Percentiles rank a stretch among this genome's conserved stretches.
Evolutionary conservation across 129 eudicot genomes (phyloP).

Genomic region (Solidago caesia): DNA sequence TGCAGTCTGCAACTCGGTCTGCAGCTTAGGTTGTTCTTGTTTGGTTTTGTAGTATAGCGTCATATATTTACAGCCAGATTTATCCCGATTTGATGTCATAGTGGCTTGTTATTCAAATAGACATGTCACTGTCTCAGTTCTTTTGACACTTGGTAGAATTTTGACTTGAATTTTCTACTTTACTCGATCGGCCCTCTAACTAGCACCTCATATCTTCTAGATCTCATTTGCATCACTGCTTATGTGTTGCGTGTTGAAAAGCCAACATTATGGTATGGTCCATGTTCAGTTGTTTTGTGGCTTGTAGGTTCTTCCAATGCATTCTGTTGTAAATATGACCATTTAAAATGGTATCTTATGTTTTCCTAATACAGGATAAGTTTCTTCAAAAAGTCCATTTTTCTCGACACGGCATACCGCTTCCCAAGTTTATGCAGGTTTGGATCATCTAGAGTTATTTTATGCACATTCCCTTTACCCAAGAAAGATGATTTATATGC

Average conservation of each 20-base stretch:
- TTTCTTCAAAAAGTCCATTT: conserved; percentile 91
- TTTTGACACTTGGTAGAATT: neutral
- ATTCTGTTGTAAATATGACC: neutral
- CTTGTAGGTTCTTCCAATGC: neutral
- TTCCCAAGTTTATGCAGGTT: conserved; percentile 89
- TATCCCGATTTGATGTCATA: neutral
- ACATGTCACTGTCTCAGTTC: neutral
- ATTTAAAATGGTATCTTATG: neutral
- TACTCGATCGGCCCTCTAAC: conserved; percentile 1
- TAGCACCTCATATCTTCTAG: neutral
- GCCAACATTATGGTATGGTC: neutral
- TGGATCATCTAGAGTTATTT: conserved; percentile 15
- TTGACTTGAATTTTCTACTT: neutral
- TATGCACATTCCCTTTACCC: conserved; percentile 1
- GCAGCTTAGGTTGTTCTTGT: conserved; percentile 1
- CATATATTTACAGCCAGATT: neutral
- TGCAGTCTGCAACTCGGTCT: neutral
- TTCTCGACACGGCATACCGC: conserved; percentile 71
- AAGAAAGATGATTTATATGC: neutral
- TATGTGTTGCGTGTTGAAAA: neutral
- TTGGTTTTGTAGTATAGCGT: conserved; percentile 10
- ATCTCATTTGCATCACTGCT: neutral
- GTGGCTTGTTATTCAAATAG: neutral
- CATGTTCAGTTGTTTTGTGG: neutral
- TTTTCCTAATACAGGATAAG: conserved; percentile 61